Base-by-base conservation (phyloP, 208 protist genomes). In the Wallacemonas sp. region DNA sequence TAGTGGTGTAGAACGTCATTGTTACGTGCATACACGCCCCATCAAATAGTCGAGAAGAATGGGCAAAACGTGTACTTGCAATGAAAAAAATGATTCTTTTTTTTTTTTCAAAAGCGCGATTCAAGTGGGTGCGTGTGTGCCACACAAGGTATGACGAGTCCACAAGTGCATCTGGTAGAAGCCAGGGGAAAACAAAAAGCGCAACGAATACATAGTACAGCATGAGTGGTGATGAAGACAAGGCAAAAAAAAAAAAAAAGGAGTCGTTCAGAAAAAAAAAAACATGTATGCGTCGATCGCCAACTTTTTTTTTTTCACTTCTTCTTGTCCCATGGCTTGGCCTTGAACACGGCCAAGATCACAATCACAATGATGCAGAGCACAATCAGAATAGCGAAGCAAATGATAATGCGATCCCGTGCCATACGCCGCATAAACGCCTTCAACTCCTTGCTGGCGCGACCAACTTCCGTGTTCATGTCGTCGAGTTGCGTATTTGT, bases 361-460 rank as follows among this genome's bases (percentile, higher is more conserved):
- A 93, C 62, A 59, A 89, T 84, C 38, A 83, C 62, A 51, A 96
- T 90, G 42, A 96, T 72, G 34, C 84, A 89, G n/a, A 93, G 64
- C 5, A 93, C 47, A 69, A 94, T 88, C 38, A 87, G 70, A 21
- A 94, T 68, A 9, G 65, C 51, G 45, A 94, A 94, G 63, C 82
- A 94, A 28, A 96, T 82, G 60, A 96, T 88, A 39, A 96, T 83
- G 28, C 82, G 87, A 59, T 96, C 91, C 21, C 80, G 68, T 59
- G 82, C 79, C 85, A 96, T 94, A 2, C 87, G 81, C 14, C 84
- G 70, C 75, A 96, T 80, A 62, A 96, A 84, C 2, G 73, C 70
- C 63, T 82, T 81, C 41, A 88, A 41, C 62, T 83, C 77, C 33
- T 62, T 65, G 31, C 71, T 66, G 2, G 71, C 77, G 28, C 72